phyloP scores from a whole-genome alignment of 805 yeast species.

The Ogataea nakhonphanomensis region DNA sequence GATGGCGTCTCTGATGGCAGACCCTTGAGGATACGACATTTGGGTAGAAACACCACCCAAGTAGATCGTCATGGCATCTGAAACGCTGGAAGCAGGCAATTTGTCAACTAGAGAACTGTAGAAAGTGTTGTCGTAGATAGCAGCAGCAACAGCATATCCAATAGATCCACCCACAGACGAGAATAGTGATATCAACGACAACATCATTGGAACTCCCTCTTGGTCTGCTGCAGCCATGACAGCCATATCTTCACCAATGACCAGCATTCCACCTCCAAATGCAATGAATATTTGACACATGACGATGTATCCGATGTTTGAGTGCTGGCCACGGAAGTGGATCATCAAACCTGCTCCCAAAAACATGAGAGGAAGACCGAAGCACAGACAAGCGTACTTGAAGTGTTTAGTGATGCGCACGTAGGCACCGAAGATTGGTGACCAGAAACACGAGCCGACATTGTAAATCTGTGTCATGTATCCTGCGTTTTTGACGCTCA shows the following conservation, averaged over 20 bases:
- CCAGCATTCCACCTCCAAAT: slow-evolving; percentile 39
- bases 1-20: slow-evolving; percentile 26
- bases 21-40: slow-evolving; percentile 24
- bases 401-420: slow-evolving; percentile 21
- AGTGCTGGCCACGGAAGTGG: slow-evolving; percentile 23
- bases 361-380: slow-evolving; percentile 22
- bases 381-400: slow-evolving; percentile 22
- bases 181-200: slow-evolving; percentile 35
- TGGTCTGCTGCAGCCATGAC: slow-evolving; percentile 39
- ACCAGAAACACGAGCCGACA: slow-evolving; percentile 26
- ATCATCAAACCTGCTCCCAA: slow-evolving; percentile 28
- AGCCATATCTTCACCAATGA: slow-evolving; percentile 32
- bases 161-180: slow-evolving; percentile 37
- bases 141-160: slow-evolving; percentile 39
- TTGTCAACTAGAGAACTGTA: slow-evolving; percentile 21
- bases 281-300: slow-evolving; percentile 36
- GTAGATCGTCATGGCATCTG: slow-evolving; percentile 15
- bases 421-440: slow-evolving; percentile 20
- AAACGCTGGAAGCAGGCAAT: slow-evolving; percentile 27
- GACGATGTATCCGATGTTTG: slow-evolving; percentile 23
- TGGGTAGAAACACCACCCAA: slow-evolving; percentile 25
- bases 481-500: slow-evolving; percentile 21
- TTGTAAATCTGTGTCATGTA: slow-evolving; percentile 26
- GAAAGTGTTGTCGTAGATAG: slow-evolving; percentile 35
- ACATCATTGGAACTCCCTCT: slow-evolving; percentile 40